Conservation (phyloP, 306 rosid species). For the Crotalaria pallida region DNA sequence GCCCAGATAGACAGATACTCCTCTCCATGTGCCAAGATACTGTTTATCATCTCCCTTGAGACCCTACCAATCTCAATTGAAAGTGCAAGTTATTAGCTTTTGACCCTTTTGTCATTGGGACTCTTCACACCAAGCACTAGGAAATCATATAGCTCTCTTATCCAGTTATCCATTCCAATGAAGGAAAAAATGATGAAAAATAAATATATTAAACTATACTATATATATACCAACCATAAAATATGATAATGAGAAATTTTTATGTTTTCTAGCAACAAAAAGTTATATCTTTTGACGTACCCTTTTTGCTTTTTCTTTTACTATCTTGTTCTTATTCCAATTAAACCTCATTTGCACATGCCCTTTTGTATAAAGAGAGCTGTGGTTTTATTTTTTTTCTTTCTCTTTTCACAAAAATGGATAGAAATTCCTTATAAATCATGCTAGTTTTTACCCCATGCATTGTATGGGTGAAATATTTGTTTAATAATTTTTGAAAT, state of each 20-base stretch:
- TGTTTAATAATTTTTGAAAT: too few species aligned
- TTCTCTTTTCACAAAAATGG: too few species aligned
- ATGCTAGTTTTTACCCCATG: too few species aligned
- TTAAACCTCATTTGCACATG: too few species aligned
- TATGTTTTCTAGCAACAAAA: too few species aligned
- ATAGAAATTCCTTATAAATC: too few species aligned
- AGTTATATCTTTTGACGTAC: too few species aligned
- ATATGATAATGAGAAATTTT: neutral
- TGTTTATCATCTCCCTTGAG: slow-evolving; percentile 19
- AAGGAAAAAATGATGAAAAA: neutral
- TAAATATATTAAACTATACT: neutral
- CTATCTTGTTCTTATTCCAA: too few species aligned
- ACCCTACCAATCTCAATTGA: slow-evolving; percentile 29
- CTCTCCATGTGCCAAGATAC: slow-evolving; percentile 32
- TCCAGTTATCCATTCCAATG: slow-evolving; percentile 21
- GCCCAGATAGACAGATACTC: slow-evolving; percentile 16
- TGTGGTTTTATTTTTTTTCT: too few species aligned
- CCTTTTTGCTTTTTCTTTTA: too few species aligned
- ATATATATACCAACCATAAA: neutral
- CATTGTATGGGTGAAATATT: too few species aligned
- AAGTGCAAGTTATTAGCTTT: slow-evolving; percentile 24
- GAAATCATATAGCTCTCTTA: slow-evolving; percentile 14
- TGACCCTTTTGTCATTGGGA: slow-evolving; percentile 12
- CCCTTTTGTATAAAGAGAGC: too few species aligned
- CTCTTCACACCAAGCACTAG: slow-evolving; percentile 19